Conservation (phyloP, 495 filamentous ascomycete genomes). For the Penicillium fimorum region DNA sequence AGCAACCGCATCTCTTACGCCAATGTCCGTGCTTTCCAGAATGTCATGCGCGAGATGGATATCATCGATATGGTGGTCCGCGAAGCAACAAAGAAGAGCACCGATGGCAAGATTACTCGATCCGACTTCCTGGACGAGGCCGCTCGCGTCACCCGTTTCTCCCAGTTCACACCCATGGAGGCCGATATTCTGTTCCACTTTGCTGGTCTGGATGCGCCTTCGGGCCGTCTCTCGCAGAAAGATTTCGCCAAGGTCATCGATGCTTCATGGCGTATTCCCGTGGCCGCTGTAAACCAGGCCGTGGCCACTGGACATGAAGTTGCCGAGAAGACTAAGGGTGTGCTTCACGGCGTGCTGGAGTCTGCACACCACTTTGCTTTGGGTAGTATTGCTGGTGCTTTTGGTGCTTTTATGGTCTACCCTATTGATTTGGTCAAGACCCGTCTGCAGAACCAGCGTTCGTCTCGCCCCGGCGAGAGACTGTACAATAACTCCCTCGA, state of each 20-base stretch:
- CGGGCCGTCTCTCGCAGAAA: constrained; percentile 72
- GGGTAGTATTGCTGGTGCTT: constrained; percentile 88
- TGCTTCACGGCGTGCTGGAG: constrained; percentile 65
- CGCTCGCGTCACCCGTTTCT: constrained; percentile 83
- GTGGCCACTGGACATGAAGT: constrained; percentile 40
- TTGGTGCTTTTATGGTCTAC: constrained; percentile 98
- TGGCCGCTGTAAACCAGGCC: constrained; percentile 41
- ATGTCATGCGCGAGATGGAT: constrained; percentile 96
- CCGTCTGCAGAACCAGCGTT: constrained; percentile 95
- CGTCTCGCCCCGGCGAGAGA: constrained; percentile 72
- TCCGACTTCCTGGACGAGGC: constrained; percentile 96
- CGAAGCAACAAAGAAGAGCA: constrained; percentile 77
- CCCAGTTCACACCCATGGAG: constrained; percentile 96
- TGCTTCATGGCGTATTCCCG: constrained; percentile 75
- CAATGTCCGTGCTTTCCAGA: constrained; percentile 95
- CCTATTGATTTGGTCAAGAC: constrained; percentile 99
- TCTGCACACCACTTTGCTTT: constrained; percentile 87
- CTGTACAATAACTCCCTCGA: constrained; percentile 96
- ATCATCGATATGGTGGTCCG: constrained; percentile 88
- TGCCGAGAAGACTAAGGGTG: constrained; percentile 49
- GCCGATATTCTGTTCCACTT: constrained; percentile 99
- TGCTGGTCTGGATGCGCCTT: constrained; percentile 84
- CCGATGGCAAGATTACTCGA: constrained; percentile 88
- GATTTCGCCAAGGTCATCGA: constrained; percentile 97
- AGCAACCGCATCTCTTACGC: constrained; percentile 95